Conservation (phyloP, 2,329 filamentous ascomycete genomes). For the Periconia sp. region DNA sequence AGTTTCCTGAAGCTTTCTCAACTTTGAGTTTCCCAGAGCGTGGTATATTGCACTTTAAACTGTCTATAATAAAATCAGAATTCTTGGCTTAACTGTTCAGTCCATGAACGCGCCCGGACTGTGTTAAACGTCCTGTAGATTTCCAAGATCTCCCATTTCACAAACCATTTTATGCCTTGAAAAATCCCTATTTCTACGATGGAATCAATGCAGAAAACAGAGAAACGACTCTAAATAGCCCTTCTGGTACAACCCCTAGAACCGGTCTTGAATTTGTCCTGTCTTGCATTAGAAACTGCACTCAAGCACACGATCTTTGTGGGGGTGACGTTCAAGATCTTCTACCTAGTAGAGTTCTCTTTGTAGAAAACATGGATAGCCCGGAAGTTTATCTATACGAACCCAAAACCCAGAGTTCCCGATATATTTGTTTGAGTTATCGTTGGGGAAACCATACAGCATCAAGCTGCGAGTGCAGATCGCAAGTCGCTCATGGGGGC, state of each 20-base stretch:
- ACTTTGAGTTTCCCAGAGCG: too few species aligned
- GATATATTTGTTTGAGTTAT: conserved; percentile 9
- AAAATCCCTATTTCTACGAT: not conserved
- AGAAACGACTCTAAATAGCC: not conserved
- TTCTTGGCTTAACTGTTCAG: too few species aligned
- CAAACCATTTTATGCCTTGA: too few species aligned
- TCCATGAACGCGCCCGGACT: too few species aligned
- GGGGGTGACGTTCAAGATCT: not conserved
- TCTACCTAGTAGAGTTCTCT: not conserved
- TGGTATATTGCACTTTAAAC: too few species aligned
- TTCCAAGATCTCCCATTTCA: too few species aligned
- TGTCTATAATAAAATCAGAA: too few species aligned
- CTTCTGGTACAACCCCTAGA: not conserved
- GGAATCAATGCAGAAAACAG: not conserved
- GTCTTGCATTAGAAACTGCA: not conserved
- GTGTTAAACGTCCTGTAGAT: too few species aligned
- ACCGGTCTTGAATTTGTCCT: not conserved
- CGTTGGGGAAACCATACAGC: conserved; percentile 3
- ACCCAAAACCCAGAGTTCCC: not conserved
- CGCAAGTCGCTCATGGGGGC: too few species aligned
- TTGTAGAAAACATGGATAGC: not conserved
- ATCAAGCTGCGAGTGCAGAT: not conserved
- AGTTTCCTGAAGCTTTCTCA: too few species aligned
- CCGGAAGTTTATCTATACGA: not conserved
- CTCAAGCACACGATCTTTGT: not conserved